phyloP scores from a whole-genome alignment of 1,139 yeast genomes.

The Taphrina flavorubra region DNA sequence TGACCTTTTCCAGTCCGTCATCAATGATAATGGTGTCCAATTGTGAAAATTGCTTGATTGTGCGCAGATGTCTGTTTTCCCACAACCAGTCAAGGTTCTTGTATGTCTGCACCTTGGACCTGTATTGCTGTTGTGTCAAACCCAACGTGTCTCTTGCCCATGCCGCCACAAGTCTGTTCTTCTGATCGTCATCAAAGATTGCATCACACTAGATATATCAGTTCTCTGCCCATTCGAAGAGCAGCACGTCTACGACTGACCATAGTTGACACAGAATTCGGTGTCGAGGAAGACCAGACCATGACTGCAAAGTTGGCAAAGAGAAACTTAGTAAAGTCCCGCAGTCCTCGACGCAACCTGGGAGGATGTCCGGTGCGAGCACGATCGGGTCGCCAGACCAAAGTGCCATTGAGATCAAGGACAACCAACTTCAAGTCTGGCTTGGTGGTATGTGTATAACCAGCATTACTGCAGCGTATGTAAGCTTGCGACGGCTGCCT shows the following conservation, averaged over 20 bases:
- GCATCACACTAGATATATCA: constrained; percentile 13
- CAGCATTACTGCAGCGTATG: neutral
- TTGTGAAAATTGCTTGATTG: constrained; percentile 23
- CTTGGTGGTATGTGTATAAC: neutral
- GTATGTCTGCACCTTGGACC: constrained; percentile 28
- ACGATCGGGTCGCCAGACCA: constrained; percentile 27
- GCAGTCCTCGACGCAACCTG: constrained; percentile 17
- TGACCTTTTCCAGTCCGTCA: constrained; percentile 29
- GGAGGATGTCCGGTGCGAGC: constrained; percentile 16
- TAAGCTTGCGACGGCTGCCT: constrained; percentile 9
- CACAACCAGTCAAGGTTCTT: constrained; percentile 36
- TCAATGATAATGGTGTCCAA: constrained; percentile 34
- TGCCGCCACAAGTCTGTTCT: constrained; percentile 30
- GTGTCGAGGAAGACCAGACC: constrained; percentile 41
- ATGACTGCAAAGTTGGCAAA: constrained; percentile 37
- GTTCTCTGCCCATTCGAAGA: neutral
- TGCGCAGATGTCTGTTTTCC: constrained; percentile 6
- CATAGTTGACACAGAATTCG: constrained; percentile 25
- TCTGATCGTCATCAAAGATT: constrained; percentile 27
- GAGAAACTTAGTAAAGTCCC: constrained; percentile 24
- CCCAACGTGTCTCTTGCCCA: constrained; percentile 41
- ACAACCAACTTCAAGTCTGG: constrained; percentile 27
- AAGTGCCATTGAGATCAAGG: constrained; percentile 40
- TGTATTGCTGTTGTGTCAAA: constrained; percentile 16
- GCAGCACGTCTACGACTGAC: neutral